Percentiles rank a stretch among this genome's conserved stretches.
These are phyloP conservation scores for Pyricularia grisea DNA, from an alignment of 2,329 filamentous ascomycete genomes.

Conservation along the genomic window DNA sequence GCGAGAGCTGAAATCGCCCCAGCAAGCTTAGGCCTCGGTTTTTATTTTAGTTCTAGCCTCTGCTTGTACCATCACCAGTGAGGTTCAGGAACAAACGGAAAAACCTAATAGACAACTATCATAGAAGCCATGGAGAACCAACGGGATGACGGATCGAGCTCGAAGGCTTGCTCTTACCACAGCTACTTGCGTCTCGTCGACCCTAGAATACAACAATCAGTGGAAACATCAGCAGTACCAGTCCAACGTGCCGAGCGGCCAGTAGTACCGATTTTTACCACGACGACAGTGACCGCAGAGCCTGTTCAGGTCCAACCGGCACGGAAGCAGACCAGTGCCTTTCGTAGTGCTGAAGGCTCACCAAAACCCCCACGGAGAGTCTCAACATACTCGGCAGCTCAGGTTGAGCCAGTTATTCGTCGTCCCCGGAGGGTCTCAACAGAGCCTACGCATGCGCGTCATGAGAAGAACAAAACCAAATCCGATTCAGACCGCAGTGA, in stretches of 20 bases:
- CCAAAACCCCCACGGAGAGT: neutral
- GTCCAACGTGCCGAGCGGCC: neutral
- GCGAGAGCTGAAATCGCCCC: too few relatives aligned
- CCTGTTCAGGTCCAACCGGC: neutral
- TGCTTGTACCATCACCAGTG: neutral
- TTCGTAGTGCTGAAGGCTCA: neutral
- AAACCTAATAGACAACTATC: neutral
- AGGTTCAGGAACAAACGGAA: neutral
- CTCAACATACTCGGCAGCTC: neutral
- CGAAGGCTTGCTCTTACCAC: neutral
- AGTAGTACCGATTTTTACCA: neutral
- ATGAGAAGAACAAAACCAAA: neutral
- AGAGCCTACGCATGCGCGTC: neutral
- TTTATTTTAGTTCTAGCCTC: too few relatives aligned
- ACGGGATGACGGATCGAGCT: neutral
- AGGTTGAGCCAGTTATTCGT: neutral
- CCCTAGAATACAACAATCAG: neutral
- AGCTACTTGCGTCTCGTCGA: neutral
- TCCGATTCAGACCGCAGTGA: neutral
- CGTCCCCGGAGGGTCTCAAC: neutral
- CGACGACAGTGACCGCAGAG: neutral
- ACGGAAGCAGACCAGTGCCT: neutral
- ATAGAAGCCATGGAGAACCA: neutral
- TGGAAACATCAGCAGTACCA: neutral
- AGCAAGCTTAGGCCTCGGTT: too few relatives aligned